Evolutionary conservation across 2,329 filamentous ascomycete genomes (phyloP).

Genomic region (Metarhizium rileyi): DNA sequence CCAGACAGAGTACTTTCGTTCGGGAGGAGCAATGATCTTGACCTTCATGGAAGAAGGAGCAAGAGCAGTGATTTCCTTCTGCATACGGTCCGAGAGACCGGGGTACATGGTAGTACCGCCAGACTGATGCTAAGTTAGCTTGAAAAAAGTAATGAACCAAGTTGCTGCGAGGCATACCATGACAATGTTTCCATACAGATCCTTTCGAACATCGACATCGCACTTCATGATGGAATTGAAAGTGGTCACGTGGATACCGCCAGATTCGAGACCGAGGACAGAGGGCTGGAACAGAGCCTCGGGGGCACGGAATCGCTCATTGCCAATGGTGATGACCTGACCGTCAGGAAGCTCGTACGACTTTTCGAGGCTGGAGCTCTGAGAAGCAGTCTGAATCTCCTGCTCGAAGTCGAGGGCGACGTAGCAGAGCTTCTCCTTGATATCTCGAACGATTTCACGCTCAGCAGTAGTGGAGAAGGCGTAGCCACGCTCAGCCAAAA

Average conservation of each 20-base stretch:
- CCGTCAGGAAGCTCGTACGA: conserved; percentile 99
- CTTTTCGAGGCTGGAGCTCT: conserved; percentile 99
- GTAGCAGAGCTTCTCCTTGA: conserved; percentile 99
- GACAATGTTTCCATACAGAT: conserved; percentile 99
- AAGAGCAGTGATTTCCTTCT: conserved; percentile 99
- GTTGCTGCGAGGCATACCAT: conserved; percentile 59
- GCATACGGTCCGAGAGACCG: conserved; percentile 99
- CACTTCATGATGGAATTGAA: conserved; percentile 99
- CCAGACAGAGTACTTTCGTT: conserved; percentile 99
- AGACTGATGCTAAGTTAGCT: conserved; percentile 49
- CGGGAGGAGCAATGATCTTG: conserved; percentile 99
- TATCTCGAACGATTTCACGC: conserved; percentile 99
- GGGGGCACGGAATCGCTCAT: conserved; percentile 99
- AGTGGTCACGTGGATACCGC: conserved; percentile 98
- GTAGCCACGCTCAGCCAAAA: conserved; percentile 97
- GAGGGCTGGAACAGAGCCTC: conserved; percentile 99
- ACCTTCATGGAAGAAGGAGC: conserved; percentile 99
- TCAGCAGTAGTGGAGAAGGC: conserved; percentile 99
- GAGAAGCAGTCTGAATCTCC: conserved; percentile 98
- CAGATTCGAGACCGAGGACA: conserved; percentile 94
- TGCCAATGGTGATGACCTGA: conserved; percentile 99
- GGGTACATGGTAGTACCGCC: conserved; percentile 99
- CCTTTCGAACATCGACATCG: conserved; percentile 99
- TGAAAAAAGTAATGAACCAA: not conserved
- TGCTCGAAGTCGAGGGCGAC: conserved; percentile 99